Evolutionary conservation across 192 early-diverging fungal genomes (phyloP).

Genomic region (Backusella macrospora): DNA sequence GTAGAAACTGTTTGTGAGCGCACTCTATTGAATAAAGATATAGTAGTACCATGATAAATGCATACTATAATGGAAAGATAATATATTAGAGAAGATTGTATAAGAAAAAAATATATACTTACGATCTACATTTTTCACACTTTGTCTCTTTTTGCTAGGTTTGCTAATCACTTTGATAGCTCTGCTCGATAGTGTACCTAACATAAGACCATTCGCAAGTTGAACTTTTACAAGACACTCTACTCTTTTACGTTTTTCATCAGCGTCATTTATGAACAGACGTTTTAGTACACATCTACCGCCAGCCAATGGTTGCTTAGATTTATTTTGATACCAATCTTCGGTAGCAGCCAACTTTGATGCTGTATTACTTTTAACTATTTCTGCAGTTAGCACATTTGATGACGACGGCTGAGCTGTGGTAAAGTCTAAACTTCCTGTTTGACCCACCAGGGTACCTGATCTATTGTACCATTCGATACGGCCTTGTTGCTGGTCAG

Average conservation of each 20-base stretch:
- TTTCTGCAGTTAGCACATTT: neutral
- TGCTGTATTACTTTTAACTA: neutral
- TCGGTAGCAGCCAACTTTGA: slow-evolving; percentile 9
- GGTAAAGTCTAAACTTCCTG: slow-evolving; percentile 29
- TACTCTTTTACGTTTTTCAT: slow-evolving; percentile 78
- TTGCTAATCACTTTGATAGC: slow-evolving; percentile 91
- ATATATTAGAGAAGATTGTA: neutral
- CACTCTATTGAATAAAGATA: slow-evolving; percentile 88
- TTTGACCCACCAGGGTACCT: slow-evolving; percentile 47
- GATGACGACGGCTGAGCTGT: neutral
- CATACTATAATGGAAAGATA: slow-evolving; percentile 47
- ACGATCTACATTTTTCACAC: slow-evolving; percentile 72
- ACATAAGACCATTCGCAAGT: slow-evolving; percentile 59
- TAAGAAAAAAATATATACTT: neutral
- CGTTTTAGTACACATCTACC: slow-evolving; percentile 72
- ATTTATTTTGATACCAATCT: slow-evolving; percentile 10
- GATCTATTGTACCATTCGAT: slow-evolving; percentile 53
- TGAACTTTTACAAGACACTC: slow-evolving; percentile 72
- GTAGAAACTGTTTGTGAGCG: slow-evolving; percentile 91
- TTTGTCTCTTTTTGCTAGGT: slow-evolving; percentile 88
- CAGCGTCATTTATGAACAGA: slow-evolving; percentile 81
- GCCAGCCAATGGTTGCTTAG: neutral
- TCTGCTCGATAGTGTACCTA: slow-evolving; percentile 72
- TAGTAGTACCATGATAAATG: slow-evolving; percentile 81
- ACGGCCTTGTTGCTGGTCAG: slow-evolving; percentile 46